These are phyloP conservation scores for Pseudopyricularia cyperi DNA, from an alignment of 2,329 filamentous ascomycete species.

Conservation along the genomic window DNA sequence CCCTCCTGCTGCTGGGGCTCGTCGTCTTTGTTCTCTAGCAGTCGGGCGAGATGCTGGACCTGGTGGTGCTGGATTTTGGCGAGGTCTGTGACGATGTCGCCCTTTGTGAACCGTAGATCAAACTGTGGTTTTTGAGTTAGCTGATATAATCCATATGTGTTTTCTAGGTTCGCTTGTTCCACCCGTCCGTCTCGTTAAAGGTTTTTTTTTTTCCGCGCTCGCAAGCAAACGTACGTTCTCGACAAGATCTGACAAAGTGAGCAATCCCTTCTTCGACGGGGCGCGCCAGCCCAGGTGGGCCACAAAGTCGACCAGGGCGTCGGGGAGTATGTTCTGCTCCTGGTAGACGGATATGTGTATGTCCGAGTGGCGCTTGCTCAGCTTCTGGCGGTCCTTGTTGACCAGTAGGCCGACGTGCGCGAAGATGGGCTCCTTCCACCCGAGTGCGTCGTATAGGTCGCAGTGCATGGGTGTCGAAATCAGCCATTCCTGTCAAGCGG, in stretches of 20 bases:
- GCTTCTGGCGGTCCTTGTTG: constrained; percentile 55
- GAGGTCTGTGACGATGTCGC: constrained; percentile 71
- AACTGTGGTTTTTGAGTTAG: constrained; percentile 36
- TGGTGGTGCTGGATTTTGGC: constrained; percentile 76
- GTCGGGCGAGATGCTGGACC: constrained; percentile 12
- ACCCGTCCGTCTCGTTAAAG: no score
- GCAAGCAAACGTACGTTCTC: constrained; percentile 39
- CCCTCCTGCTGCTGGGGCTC: neutral
- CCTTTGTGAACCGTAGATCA: constrained; percentile 77
- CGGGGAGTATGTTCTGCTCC: constrained; percentile 30
- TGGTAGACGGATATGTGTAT: constrained; percentile 37
- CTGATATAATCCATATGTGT: neutral
- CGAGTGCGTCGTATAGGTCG: constrained; percentile 62
- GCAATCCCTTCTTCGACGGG: constrained; percentile 46
- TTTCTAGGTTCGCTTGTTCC: constrained; percentile 2
- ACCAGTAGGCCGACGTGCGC: constrained; percentile 70
- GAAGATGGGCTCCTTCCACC: constrained; percentile 61
- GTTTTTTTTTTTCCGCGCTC: no score
- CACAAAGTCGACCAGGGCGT: constrained; percentile 62
- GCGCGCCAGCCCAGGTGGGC: constrained; percentile 78
- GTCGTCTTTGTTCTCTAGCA: constrained; percentile 5
- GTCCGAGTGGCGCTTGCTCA: constrained; percentile 70
- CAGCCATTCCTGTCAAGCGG: constrained; percentile 68
- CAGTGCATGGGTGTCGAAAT: constrained; percentile 71
- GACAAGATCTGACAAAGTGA: constrained; percentile 58